phyloP scores from a whole-genome alignment of 768 basidiomycete species.

The Boletus rufocinnamomeus region DNA sequence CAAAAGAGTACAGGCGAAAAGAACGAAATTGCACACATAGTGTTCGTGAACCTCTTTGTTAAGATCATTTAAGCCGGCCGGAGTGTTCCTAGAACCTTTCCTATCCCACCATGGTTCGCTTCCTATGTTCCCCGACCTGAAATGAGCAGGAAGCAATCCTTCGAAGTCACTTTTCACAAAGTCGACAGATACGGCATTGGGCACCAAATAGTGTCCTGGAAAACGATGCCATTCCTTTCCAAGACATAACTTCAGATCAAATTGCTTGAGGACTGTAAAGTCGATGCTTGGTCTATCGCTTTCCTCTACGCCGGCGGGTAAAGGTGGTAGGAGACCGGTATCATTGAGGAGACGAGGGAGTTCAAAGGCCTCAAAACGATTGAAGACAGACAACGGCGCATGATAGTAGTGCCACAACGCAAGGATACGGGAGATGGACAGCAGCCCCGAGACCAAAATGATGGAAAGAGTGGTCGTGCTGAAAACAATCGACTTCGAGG shows the following conservation, averaged over 20 bases:
- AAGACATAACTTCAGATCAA: conserved; percentile 78
- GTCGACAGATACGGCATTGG: conserved; percentile 76
- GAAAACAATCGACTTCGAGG: conserved; percentile 75
- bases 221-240: conserved; percentile 98
- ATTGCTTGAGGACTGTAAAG: conserved; percentile 62
- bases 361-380: conserved; percentile 73
- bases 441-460: conserved; percentile 59
- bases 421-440: conserved; percentile 79
- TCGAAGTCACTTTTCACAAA: conserved; percentile 93
- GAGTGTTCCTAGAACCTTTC: conserved; percentile 61
- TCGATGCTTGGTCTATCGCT: conserved; percentile 54
- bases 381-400: conserved; percentile 73
- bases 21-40: conserved; percentile 58
- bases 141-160: conserved; percentile 86
- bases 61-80: conserved; percentile 78
- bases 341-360: conserved; percentile 79
- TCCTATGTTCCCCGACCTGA: conserved; percentile 40
- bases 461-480: conserved; percentile 71
- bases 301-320: conserved; percentile 45
- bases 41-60: conserved; percentile 78
- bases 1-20: conserved; percentile 2
- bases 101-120: conserved; percentile 38
- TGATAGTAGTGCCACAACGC: conserved; percentile 91
- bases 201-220: conserved; percentile 87
- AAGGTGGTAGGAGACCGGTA: conserved; percentile 60